A percentile compares a stretch with the other conserved stretches of the same genome.
Conservation (phyloP, 2,329 filamentous ascomycete species). For the Coniella lustricola region DNA sequence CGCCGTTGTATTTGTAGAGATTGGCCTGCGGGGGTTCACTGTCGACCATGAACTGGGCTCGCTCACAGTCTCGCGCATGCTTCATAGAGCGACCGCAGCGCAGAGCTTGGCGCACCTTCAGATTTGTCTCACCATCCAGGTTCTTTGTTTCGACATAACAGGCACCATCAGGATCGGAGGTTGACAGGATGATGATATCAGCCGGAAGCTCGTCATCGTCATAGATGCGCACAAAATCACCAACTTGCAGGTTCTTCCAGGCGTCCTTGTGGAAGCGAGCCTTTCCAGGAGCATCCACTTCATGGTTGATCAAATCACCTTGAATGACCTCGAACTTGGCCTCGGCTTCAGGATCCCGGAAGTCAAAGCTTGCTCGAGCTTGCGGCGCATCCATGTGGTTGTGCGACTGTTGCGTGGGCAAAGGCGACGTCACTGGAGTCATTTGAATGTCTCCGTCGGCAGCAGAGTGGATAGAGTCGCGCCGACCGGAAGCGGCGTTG, state of each 20-base stretch:
- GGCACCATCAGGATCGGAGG: slow-evolving; percentile 86
- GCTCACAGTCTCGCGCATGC: slow-evolving; percentile 88
- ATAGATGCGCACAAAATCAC: slow-evolving; percentile 93
- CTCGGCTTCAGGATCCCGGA: slow-evolving; percentile 28
- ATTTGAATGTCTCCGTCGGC: slow-evolving; percentile 76
- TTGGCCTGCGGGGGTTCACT: slow-evolving; percentile 91
- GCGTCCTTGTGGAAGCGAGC: slow-evolving; percentile 86
- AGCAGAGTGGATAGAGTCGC: slow-evolving; percentile 38
- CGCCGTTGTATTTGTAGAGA: slow-evolving; percentile 89
- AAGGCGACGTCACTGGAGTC: slow-evolving; percentile 85
- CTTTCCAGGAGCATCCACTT: slow-evolving; percentile 56
- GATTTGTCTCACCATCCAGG: slow-evolving; percentile 92
- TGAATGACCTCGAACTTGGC: slow-evolving; percentile 39
- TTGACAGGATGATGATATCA: slow-evolving; percentile 85
- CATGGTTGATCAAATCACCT: slow-evolving; percentile 63
- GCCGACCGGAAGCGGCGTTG: slow-evolving; percentile 41
- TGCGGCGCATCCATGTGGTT: slow-evolving; percentile 24
- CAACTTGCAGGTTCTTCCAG: slow-evolving; percentile 94
- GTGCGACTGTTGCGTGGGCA: slow-evolving; percentile 38
- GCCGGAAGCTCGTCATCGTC: slow-evolving; percentile 94
- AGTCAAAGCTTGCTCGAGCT: slow-evolving; percentile 27
- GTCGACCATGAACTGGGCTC: slow-evolving; percentile 78
- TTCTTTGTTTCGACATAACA: slow-evolving; percentile 99
- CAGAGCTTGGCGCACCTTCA: slow-evolving; percentile 89
- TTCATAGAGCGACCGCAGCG: slow-evolving; percentile 76